A percentile compares a stretch with the other conserved stretches of the same genome.
These are phyloP conservation scores for Cyberlindnera maritima DNA, from an alignment of 805 yeast genomes.

Conservation along the genomic window DNA sequence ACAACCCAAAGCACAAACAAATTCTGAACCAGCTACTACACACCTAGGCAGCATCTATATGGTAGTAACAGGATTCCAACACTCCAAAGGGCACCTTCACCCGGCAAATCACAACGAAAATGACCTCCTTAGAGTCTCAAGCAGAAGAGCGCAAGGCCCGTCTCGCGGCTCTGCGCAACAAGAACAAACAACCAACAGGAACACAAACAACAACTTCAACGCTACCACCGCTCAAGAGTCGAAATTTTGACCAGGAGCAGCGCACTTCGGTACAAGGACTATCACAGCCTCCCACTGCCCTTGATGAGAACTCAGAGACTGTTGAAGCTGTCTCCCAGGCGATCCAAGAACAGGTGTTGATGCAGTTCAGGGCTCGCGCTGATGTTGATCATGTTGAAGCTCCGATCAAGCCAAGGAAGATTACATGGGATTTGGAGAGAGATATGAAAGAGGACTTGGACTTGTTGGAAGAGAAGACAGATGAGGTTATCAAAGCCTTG, in stretches of 20 bases:
- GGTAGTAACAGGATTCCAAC: too few species aligned
- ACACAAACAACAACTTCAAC: background rate
- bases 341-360: constrained; percentile 28
- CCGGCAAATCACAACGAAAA: background rate
- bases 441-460: constrained; percentile 38
- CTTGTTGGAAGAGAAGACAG: constrained; percentile 39
- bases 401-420: constrained; percentile 16
- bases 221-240: constrained; percentile 7
- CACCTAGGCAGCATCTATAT: too few species aligned
- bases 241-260: constrained; percentile 25
- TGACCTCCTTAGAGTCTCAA: constrained; percentile 26
- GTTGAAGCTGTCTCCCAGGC: constrained; percentile 35
- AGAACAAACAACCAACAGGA: constrained; percentile 12
- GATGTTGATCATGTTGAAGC: constrained; percentile 2
- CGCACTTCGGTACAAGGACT: constrained; percentile 17
- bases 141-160: constrained; percentile 30
- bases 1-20: too few species aligned
- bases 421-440: constrained; percentile 36
- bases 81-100: too few species aligned
- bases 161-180: constrained; percentile 26
- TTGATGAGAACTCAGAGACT: constrained; percentile 31
- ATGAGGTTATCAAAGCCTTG: constrained; percentile 36
- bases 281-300: constrained; percentile 23
- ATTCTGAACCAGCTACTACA: too few species aligned
- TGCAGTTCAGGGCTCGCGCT: constrained; percentile 20